Conservation (phyloP, 306 rosid genomes). For the Cyclanthera cordifolia region DNA sequence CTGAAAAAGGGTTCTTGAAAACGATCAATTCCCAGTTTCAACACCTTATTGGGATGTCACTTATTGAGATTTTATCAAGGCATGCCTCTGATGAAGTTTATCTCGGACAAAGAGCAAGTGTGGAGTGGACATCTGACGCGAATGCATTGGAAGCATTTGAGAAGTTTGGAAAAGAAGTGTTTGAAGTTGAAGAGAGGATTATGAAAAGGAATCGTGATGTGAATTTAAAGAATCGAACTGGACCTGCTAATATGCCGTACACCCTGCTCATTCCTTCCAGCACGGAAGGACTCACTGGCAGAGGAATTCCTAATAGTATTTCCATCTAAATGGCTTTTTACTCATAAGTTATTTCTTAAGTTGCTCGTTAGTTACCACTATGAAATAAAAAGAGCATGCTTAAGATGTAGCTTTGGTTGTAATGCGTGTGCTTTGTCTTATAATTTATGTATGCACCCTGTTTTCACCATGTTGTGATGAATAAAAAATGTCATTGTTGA, state of each 20-base stretch:
- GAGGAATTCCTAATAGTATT: slow-evolving; percentile 67
- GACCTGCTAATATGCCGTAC: slow-evolving; percentile 53
- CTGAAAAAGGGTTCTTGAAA: slow-evolving; percentile 50
- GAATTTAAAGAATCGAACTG: slow-evolving; percentile 35
- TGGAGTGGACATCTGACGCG: slow-evolving; percentile 55
- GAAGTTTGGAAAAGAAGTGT: slow-evolving; percentile 34
- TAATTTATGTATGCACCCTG: too few relatives aligned
- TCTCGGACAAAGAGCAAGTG: slow-evolving; percentile 51
- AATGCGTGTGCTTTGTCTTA: too few relatives aligned
- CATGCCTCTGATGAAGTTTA: slow-evolving; percentile 73
- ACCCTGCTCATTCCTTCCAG: slow-evolving; percentile 53
- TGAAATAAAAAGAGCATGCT: too few relatives aligned
- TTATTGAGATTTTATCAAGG: slow-evolving; percentile 54
- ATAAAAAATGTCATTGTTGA: too few relatives aligned
- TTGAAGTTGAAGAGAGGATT: slow-evolving; percentile 31
- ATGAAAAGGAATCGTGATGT: slow-evolving; percentile 35
- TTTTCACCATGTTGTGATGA: too few relatives aligned
- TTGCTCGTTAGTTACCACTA: too few relatives aligned
- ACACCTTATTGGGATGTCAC: slow-evolving; percentile 42
- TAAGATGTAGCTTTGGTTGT: too few relatives aligned
- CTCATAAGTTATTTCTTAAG: too few relatives aligned
- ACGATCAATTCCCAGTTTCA: slow-evolving; percentile 44
- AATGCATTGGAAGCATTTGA: slow-evolving; percentile 35
- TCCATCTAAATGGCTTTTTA: slow-evolving; percentile 18
- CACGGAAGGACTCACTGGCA: slow-evolving; percentile 43